Evolutionary conservation across 345 rosid genomes (phyloP).

Genomic region (Murraya paniculata): DNA sequence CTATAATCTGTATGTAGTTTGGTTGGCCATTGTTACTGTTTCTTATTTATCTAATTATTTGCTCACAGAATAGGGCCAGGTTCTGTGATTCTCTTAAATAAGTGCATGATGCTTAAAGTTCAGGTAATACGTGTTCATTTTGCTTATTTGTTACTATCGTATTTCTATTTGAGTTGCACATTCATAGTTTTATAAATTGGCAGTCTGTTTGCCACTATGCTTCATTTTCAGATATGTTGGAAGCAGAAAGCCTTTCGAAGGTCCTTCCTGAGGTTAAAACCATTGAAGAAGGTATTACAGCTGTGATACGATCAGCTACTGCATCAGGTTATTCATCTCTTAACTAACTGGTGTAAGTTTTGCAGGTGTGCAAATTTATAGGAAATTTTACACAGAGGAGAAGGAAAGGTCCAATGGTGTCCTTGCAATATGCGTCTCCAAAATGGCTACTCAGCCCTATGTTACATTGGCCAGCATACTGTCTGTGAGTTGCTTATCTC

Average conservation of each 20-base stretch:
- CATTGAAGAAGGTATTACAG: constrained; percentile 54
- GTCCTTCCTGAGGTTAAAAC: constrained; percentile 65
- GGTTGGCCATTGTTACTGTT: neutral
- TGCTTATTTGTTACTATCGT: constrained; percentile 10
- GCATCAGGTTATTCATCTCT: neutral
- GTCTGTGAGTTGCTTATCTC: constrained; percentile 49
- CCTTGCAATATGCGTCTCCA: constrained; percentile 51
- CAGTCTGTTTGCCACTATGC: constrained; percentile 46
- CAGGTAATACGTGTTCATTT: constrained; percentile 41
- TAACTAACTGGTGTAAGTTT: neutral
- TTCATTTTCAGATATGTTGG: constrained; percentile 59
- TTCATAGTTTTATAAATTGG: constrained; percentile 17
- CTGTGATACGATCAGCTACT: neutral
- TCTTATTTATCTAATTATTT: constrained; percentile 25
- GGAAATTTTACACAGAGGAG: constrained; percentile 69
- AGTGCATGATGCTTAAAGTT: constrained; percentile 55
- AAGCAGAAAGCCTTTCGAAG: constrained; percentile 47
- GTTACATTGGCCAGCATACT: constrained; percentile 51
- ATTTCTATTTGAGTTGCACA: neutral
- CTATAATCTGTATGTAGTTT: neutral
- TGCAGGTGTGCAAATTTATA: constrained; percentile 55
- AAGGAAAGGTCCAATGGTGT: constrained; percentile 66
- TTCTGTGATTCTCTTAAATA: constrained; percentile 50
- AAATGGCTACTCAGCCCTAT: constrained; percentile 53
- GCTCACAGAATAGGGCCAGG: constrained; percentile 48